Conservation (phyloP, 2,329 filamentous ascomycete species). For the Penicillium sp. region DNA sequence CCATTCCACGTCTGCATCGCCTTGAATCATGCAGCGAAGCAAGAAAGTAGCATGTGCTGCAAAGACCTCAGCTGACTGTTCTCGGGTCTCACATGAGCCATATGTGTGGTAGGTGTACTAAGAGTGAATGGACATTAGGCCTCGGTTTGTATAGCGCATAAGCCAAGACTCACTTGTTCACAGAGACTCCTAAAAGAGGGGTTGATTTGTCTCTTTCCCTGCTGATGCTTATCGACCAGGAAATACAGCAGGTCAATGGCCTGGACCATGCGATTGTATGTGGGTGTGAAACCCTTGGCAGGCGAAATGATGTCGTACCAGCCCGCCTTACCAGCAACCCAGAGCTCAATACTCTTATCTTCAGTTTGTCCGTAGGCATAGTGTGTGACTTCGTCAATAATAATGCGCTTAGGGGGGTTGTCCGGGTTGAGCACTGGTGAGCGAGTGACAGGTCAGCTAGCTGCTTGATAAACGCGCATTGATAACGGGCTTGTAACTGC, state of each 20-base stretch:
- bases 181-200: conserved; percentile 40
- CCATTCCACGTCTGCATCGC: conserved; percentile 46
- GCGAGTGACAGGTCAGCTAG: conserved; percentile 5
- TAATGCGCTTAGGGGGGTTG: conserved; percentile 42
- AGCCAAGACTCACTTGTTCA: conserved; percentile 35
- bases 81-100: conserved; percentile 42
- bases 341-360: conserved; percentile 56
- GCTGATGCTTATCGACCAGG: conserved; percentile 56
- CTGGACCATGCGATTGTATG: conserved; percentile 57
- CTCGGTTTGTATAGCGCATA: background rate
- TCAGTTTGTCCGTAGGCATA: conserved; percentile 52
- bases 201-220: conserved; percentile 35
- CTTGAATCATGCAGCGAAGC: conserved; percentile 48
- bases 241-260: conserved; percentile 61
- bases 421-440: conserved; percentile 38
- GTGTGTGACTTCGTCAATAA: conserved; percentile 49
- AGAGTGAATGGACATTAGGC: background rate
- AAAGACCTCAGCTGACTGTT: conserved; percentile 48
- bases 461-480: conserved; percentile 9
- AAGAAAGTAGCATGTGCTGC: conserved; percentile 46
- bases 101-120: conserved; percentile 45
- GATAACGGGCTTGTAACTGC: conserved; percentile 9
- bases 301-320: conserved; percentile 59
- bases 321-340: conserved; percentile 61
- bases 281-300: conserved; percentile 50